Evolutionary conservation across 805 yeast species (phyloP), one percentile per base, ranked within the genome.

Genomic region (Saccharomycopsis microspora): DNA sequence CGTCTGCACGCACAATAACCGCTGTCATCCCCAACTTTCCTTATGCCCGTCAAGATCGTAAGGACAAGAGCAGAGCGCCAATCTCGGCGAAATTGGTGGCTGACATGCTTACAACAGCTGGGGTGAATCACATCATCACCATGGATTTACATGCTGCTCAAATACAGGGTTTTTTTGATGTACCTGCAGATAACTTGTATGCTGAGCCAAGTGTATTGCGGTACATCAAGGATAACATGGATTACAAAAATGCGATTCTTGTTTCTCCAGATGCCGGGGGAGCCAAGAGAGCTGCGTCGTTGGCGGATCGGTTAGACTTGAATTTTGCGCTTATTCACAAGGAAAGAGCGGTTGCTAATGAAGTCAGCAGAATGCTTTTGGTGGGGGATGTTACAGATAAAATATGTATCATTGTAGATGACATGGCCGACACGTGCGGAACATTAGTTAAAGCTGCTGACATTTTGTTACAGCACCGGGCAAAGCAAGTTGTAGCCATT

Each of bases 221-320:
- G 56, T 93, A 85, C 64, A 85, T 90, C 57, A 78, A 75, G 54
- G 85, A 79, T 52, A 74, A 78, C 54, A 69, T 78, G 41, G 72
- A 75, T 54, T 65, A 70, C 53, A 65, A 67, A 33, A 71, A 79
- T 50, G 74, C 88, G 6, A 85, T 88, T 45, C 77, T 90, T 47
- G 94, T 90, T 8, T 87, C 96, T 4, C 98, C 98, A 3, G 98
- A 90, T 68, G 98, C 98, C 3, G 98, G 98, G 57, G 98, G 98
- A 51, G 97, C 97, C 47, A 90, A 90, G 65, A 76, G 98, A 56
- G 98, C 89, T 31, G 97, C 97, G 2, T 80, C 89, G 4, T 69
- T 90, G 45, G 97, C 97, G 9, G 97, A 90, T 60, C 78, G 84
- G 58, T 71, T 93, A 55, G 97, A 93, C 58, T 74, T 90, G 57